Base-by-base conservation (phyloP, 106 monocot genomes). In the Chionographis japonica region DNA sequence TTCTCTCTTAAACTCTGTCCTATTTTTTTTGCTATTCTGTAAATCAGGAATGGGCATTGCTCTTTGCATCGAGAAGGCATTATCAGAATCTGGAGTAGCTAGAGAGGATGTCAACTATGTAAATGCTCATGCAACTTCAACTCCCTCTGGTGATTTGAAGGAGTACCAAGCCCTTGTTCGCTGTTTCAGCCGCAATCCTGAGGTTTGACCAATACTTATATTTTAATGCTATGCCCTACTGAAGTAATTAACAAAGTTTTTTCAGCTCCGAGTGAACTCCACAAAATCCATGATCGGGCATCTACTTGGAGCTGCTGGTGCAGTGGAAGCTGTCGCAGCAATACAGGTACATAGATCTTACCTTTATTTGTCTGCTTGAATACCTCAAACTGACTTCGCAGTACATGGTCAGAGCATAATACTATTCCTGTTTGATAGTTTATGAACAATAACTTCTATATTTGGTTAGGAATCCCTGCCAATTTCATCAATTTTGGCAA, bases 221-320 rank as follows among this genome's bases (percentile, higher is more conserved):
- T 40, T 3, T 20, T 57, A 8, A 7, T 8, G 14, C 62, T 67
- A 69, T 78, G 7, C 6, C 58, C 4, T 56, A 5, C n/a, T 50
- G 40, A 40, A 17, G 51, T 72, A 55, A n/a, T 19, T 18, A 56
- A 51, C 42, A 40, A 12, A 41, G 39, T 14, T 75, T 58, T 38
- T 77, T 63, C 75, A 90, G 90, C 83, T 90, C 37, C 72, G 72
- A 68, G 90, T 90, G 42, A 97, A 97, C 80, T 97, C 97, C 12
- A 97, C 97, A 58, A 97, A 97, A 81, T 97, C 97, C 43, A 87
- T 97, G 92, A 97, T 85, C 41, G 97, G 97, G 50, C 97, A 97
- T 68, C 85, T 97, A 12, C 68, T 97, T 27, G 97, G 97, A 50
- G 97, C 97, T 72, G 60, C 97, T 77, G 97, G 97, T 78, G 92